Evolutionary conservation across 73 alveolate species (phyloP).

Genomic region (Uronychia binucleata): DNA sequence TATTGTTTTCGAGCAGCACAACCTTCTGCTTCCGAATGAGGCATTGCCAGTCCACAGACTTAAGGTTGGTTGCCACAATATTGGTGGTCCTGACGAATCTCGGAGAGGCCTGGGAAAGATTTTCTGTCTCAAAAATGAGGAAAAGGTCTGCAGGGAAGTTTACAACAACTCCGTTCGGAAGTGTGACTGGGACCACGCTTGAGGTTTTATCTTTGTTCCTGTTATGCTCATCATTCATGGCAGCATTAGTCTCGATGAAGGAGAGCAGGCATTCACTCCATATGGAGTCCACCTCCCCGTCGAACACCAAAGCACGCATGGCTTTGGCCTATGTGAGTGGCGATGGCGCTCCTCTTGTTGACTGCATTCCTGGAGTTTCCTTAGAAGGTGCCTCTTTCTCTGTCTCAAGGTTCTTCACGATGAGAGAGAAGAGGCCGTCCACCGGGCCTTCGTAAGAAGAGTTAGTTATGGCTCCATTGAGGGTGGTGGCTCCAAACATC

Average conservation of each 20-base stretch:
- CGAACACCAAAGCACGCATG: not conserved
- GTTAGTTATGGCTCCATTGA: not conserved
- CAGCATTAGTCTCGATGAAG: not conserved
- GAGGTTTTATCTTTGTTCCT: not conserved
- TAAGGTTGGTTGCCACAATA: slow-evolving; percentile 33
- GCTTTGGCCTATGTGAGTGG: not conserved
- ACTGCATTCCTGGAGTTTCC: not conserved
- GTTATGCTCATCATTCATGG: not conserved
- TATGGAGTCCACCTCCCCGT: not conserved
- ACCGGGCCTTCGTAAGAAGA: not conserved
- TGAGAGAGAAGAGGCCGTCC: not conserved
- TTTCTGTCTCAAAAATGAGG: slow-evolving; percentile 52
- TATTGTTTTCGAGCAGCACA: slow-evolving; percentile 1
- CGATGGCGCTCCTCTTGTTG: not conserved
- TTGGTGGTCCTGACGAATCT: slow-evolving; percentile 35
- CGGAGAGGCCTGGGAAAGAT: slow-evolving; percentile 39
- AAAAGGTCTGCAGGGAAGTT: slow-evolving; percentile 38
- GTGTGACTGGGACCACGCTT: not conserved
- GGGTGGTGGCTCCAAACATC: slow-evolving; percentile 26
- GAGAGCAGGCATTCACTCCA: not conserved
- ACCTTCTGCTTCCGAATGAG: not conserved
- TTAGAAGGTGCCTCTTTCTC: not conserved
- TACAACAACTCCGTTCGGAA: slow-evolving; percentile 47
- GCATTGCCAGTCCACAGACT: slow-evolving; percentile 40
- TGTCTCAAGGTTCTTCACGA: not conserved